Conservation (phyloP, 371 early-diverging fungal genomes). For the Massospora cicadina region DNA sequence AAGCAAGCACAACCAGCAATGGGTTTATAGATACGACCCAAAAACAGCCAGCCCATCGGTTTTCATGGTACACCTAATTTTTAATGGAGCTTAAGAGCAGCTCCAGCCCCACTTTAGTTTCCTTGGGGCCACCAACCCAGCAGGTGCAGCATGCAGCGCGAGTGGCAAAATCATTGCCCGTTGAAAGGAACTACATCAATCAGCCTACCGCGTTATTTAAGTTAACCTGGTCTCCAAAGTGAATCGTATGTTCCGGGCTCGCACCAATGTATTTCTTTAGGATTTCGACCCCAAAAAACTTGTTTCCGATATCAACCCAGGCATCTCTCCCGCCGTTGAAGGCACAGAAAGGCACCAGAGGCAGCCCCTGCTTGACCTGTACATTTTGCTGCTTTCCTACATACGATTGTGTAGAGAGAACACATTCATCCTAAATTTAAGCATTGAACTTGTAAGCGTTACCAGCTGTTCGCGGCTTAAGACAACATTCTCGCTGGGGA, state of each 20-base stretch:
- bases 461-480: constrained; percentile 43
- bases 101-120: constrained; percentile 43
- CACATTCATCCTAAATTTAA: constrained; percentile 31
- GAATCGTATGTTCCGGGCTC: constrained; percentile 36
- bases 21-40: too few relatives aligned
- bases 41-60: too few relatives aligned
- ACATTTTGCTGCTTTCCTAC: constrained; percentile 22
- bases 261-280: constrained; percentile 38
- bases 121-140: constrained; percentile 65
- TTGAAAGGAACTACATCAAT: constrained; percentile 41
- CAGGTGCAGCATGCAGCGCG: constrained; percentile 54
- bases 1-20: too few relatives aligned
- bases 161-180: constrained; percentile 69
- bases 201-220: not conserved
- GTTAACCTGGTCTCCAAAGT: constrained; percentile 60
- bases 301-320: constrained; percentile 59
- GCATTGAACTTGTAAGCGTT: constrained; percentile 14
- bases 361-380: constrained; percentile 6
- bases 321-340: constrained; percentile 74
- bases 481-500: constrained; percentile 19
- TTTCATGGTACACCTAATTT: too few relatives aligned
- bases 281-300: constrained; percentile 48
- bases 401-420: constrained; percentile 34
- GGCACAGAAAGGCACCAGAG: constrained; percentile 53
- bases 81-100: not conserved